These are phyloP conservation scores for Aspergillus sp. DNA, from an alignment of 2,329 filamentous ascomycete species.

Conservation along the genomic window DNA sequence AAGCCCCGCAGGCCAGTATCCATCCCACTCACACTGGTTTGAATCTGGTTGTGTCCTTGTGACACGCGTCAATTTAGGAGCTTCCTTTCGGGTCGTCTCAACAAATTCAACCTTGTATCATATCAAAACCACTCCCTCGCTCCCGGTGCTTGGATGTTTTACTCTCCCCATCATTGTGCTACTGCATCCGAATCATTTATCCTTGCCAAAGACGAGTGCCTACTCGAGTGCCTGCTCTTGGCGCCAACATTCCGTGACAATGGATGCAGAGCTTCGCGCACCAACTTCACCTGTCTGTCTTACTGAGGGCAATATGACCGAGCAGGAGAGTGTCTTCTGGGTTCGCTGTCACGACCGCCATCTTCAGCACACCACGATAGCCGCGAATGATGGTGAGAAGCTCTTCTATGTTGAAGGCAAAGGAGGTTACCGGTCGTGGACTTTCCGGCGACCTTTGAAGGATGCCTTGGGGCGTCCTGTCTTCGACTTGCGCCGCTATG, in stretches of 20 bases:
- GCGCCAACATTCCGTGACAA: not conserved
- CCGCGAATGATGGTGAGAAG: no score
- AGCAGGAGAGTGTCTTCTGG: not conserved
- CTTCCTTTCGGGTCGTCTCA: not conserved
- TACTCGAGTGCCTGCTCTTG: not conserved
- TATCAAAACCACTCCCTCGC: not conserved
- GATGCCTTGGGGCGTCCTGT: no score
- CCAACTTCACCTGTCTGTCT: not conserved
- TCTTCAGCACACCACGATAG: no score
- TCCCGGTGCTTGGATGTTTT: not conserved
- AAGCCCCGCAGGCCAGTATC: no score
- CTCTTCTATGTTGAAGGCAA: no score
- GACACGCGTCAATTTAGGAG: not conserved
- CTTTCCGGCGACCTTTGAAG: no score
- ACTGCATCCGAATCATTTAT: not conserved
- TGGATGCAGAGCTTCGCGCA: not conserved
- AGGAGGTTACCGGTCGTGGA: no score
- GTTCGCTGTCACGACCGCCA: no score
- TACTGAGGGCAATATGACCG: not conserved
- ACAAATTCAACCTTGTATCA: not conserved
- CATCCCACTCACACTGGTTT: no score
- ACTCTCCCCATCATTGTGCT: not conserved
- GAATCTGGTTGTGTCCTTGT: no score
- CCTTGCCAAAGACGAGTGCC: not conserved
- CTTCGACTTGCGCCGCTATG: no score